Base-by-base conservation (phyloP, 139 green algal species). In the Tetradesmus obliquus region DNA sequence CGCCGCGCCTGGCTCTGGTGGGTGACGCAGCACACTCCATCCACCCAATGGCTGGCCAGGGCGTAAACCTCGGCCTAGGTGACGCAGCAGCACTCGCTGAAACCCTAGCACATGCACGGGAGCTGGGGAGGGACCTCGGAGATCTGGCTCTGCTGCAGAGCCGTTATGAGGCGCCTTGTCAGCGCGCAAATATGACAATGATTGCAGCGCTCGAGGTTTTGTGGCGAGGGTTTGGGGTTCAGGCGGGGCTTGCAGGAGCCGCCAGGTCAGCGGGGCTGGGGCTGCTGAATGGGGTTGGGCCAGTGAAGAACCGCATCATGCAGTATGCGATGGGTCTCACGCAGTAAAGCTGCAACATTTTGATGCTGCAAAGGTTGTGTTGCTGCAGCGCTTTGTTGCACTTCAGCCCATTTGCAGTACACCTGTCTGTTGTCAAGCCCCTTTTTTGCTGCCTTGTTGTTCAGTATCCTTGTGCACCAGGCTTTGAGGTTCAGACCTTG, bases 11-110 rank as follows among this genome's bases (percentile, higher is more conserved):
- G 13, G 97, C 96, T 0, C 94, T 99, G 57, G 93, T 98, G 6
- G 97, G 97, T 19, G 97, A 98, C 91, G 96, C 97, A 1, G 97
- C 97, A 3, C 97, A 98, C 88, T 92, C 94, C 0, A 93, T 98
- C 55, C 96, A 99, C 84, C 96, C 96, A 0, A 79, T 99, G 85
- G 96, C 96, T 2, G 96, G 97, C 3, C 96, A 98, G 88, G 97
- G 97, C 1, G 95, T 97, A 4, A 99, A 99, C 92, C 95, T 98
- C 69, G 97, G 97, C 17, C 93, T 99, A 62, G 96, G 90, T 0
- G 97, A 99, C 87, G 96, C 95, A 8, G 79, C 82, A 1, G 91
- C 86, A 62, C 94, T 99, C 88, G 93, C 88, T 10, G 62, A 84
- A 5, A 92, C 95, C 0, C 60, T 98, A 0, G 93, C 92, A 4